Evolutionary conservation across 2,329 filamentous ascomycete species (phyloP).

Genomic region (Talaromyces sp.): DNA sequence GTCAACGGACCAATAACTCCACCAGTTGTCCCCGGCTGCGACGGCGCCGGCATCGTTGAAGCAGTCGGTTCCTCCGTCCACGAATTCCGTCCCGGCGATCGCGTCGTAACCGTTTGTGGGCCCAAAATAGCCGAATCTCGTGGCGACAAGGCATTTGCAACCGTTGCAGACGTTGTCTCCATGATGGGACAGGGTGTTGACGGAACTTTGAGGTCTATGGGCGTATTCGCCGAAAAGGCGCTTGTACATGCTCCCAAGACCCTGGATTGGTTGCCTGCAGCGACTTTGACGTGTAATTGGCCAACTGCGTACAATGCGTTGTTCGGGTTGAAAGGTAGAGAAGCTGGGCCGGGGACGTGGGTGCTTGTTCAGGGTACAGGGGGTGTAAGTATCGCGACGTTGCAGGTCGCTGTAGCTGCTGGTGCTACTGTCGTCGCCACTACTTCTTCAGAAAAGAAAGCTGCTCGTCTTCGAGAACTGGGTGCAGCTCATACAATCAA

Average conservation of each 20-base stretch:
- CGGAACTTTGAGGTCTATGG: slow-evolving; percentile 51
- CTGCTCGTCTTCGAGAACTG: slow-evolving; percentile 50
- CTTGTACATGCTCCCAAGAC: slow-evolving; percentile 49
- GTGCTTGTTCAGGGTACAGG: slow-evolving; percentile 58
- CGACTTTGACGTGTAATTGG: slow-evolving; percentile 21
- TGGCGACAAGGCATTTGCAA: slow-evolving; percentile 35
- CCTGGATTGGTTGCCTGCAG: slow-evolving; percentile 40
- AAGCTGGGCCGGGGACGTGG: slow-evolving; percentile 52
- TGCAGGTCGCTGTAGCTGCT: slow-evolving; percentile 48
- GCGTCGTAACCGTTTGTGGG: slow-evolving; percentile 5
- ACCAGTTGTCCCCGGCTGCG: slow-evolving; percentile 56
- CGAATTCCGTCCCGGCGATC: slow-evolving; percentile 16
- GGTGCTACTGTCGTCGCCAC: slow-evolving; percentile 56
- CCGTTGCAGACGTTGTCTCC: neutral
- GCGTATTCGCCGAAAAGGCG: slow-evolving; percentile 49
- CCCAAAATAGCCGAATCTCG: slow-evolving; percentile 45
- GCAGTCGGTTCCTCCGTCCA: slow-evolving; percentile 53
- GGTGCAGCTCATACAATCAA: slow-evolving; percentile 47
- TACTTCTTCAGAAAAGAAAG: slow-evolving; percentile 54
- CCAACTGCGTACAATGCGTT: slow-evolving; percentile 63
- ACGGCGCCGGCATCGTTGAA: slow-evolving; percentile 62
- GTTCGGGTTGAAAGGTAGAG: slow-evolving; percentile 48
- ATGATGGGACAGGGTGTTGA: slow-evolving; percentile 48
- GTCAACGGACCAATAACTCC: slow-evolving; percentile 16
- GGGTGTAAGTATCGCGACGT: slow-evolving; percentile 53